Evolutionary conservation across 2,329 filamentous ascomycete species (phyloP), one percentile per base, ranked within the genome.

Genomic region (Geosmithia morbida): DNA sequence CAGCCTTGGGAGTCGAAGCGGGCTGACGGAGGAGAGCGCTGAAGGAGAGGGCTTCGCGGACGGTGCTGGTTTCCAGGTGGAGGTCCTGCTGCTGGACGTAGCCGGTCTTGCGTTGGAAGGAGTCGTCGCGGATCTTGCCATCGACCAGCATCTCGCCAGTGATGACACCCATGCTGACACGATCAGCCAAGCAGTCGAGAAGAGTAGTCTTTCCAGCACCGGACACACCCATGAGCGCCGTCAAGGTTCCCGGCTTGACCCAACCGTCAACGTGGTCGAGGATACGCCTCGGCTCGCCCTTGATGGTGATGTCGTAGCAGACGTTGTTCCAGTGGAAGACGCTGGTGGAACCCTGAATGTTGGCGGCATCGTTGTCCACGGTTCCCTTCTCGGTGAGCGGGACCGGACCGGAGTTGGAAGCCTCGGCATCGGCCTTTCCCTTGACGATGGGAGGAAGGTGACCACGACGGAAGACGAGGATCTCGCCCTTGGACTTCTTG

Each of bases 81-180:
- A 94, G 71, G 72, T 94, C 87, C 57, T 92, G 86, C 60, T 94
- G 87, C 57, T 92, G 85, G 20, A 87, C 87, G 54, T 92, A 92
- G 42, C 87, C 87, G 0, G 85, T 90, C 64, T 88, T 89, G 47
- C 87, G 80, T 60, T 92, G 87, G 72, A 94, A 94, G 0, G 83
- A 86, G 13, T 72, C 71, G 53, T 90, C 85, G 37, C 84, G 77
- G 29, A 75, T 77, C 41, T 71, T 73, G 8, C 72, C 74, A 47
- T 77, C 70, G 16, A 78, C 71, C 4, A 75, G 61, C 75, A 94
- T 89, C 51, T 89, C 81, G 47, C 87, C 87, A 1, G 74, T 77
- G 37, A 94, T 85, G 17, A 92, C 81, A 59, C 87, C 87, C 78
- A 89, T 88, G 1, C 83, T 87, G 5, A 83, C 83, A 57, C 87